phyloP scores from a whole-genome alignment of 441 rosid species.

The Mallotus japonicus region DNA sequence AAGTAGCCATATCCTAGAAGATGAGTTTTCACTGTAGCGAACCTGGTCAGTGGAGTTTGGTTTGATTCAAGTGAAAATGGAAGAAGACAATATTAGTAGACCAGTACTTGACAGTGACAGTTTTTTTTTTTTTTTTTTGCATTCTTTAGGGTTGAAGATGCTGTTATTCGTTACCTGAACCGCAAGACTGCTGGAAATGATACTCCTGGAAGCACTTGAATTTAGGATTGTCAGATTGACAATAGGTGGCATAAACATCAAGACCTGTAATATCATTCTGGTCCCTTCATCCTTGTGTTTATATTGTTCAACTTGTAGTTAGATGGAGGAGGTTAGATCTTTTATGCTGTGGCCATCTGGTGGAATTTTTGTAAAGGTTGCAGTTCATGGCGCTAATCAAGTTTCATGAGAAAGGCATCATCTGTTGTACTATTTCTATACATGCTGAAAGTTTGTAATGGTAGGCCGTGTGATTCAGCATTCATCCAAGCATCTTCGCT shows the following conservation, averaged over 20 bases:
- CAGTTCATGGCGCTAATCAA: background rate
- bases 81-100: background rate
- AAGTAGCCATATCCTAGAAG: background rate
- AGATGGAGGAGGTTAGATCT: background rate
- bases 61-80: conserved; percentile 7
- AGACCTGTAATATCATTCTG: conserved; percentile 14
- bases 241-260: conserved; percentile 8
- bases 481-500: background rate
- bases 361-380: conserved; percentile 3
- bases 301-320: conserved; percentile 11
- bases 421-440: background rate
- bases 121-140: conserved; percentile 13
- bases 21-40: conserved; percentile 4
- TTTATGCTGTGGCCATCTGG: background rate
- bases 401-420: background rate
- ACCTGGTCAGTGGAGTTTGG: background rate
- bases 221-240: conserved; percentile 13
- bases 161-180: conserved; percentile 69
- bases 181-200: conserved; percentile 62
- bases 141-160: conserved; percentile 67
- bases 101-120: background rate
- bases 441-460: conserved; percentile 1
- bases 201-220: conserved; percentile 49
- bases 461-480: background rate
- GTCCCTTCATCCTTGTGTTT: conserved; percentile 3